phyloP scores from a whole-genome alignment of 768 basidiomycete species.

The Boletus vinaceobasis region DNA sequence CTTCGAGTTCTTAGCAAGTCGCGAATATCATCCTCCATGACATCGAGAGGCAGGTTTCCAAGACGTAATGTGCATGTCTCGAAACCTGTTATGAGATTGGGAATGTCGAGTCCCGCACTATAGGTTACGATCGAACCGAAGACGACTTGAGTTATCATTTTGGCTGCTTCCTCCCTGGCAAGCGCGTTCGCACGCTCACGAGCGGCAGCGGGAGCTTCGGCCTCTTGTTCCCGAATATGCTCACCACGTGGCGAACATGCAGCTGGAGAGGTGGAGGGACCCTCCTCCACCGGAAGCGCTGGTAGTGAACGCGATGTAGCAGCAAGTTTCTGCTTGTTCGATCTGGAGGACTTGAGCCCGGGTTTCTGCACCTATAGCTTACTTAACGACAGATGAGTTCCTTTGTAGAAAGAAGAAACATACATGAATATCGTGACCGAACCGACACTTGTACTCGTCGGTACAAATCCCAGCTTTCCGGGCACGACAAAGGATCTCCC shows the following conservation, averaged over 20 bases:
- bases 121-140: slow-evolving; percentile 48
- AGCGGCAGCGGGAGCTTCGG: slow-evolving; percentile 13
- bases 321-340: neutral
- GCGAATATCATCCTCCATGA: slow-evolving; percentile 38
- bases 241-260: neutral
- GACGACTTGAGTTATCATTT: slow-evolving; percentile 42
- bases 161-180: slow-evolving; percentile 39
- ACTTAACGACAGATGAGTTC: neutral
- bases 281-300: neutral
- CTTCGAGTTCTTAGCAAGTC: slow-evolving; percentile 45
- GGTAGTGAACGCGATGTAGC: neutral
- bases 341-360: neutral
- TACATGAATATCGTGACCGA: slow-evolving; percentile 34
- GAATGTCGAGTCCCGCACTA: slow-evolving; percentile 47
- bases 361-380: slow-evolving; percentile 9
- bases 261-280: neutral
- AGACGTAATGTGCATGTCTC: slow-evolving; percentile 49
- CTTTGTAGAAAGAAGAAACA: neutral
- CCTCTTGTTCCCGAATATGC: slow-evolving; percentile 3
- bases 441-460: slow-evolving; percentile 35
- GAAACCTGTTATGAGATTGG: slow-evolving; percentile 45
- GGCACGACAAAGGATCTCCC: slow-evolving; percentile 21
- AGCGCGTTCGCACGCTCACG: slow-evolving; percentile 11
- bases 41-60: slow-evolving; percentile 42
- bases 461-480: slow-evolving; percentile 40